Evolutionary conservation across 768 basidiomycete species (phyloP), one percentile per base, ranked within the genome.

Genomic region (Rhizopogon salebrosus): DNA sequence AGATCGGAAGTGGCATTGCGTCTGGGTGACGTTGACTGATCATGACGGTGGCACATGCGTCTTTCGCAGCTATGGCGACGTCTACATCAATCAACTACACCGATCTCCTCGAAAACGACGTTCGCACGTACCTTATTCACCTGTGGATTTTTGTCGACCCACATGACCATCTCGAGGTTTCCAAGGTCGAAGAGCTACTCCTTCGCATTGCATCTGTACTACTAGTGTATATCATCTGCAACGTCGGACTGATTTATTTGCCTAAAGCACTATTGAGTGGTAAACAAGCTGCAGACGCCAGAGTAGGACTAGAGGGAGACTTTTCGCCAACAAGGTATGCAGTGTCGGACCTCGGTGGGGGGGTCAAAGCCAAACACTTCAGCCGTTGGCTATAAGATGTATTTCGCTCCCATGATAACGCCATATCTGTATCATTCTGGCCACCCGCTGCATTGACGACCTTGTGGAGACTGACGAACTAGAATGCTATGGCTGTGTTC

Each of bases 21-120:
- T 85, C 34, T 85, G 80, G 81, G 83, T 82, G n/a, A 75, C 73
- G 24, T 72, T 83, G 54, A 70, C 75, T 22, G 83, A 84, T 55
- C 71, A 76, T 54, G 76, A 82, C 60, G 62, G 68, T 27, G 74
- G 73, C 29, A 64, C 53, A 29, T 80, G 78, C 58, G 60, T 75
- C 27, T 84, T 82, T 61, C 74, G 80, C 56, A 83, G 75, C 61
- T 85, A 80, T 64, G 75, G 78, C 54, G 83, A 84, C 57, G 79
- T 83, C 20, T 83, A 82, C 60, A 66, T 84, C 40, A 73, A 80
- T 48, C 65, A 64, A 48, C 64, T 79, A 39, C 72, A 74, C 34
- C 72, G 71, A 31, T 72, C 73, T 2, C 70, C 75, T 41, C 72
- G 69, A 50, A 74, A 75, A 57, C 67, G 60, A 54, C 66, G 54